These are phyloP conservation scores for Chrysoporthe deuterocubensis DNA, from an alignment of 2,329 filamentous ascomycete genomes.

Conservation along the genomic window DNA sequence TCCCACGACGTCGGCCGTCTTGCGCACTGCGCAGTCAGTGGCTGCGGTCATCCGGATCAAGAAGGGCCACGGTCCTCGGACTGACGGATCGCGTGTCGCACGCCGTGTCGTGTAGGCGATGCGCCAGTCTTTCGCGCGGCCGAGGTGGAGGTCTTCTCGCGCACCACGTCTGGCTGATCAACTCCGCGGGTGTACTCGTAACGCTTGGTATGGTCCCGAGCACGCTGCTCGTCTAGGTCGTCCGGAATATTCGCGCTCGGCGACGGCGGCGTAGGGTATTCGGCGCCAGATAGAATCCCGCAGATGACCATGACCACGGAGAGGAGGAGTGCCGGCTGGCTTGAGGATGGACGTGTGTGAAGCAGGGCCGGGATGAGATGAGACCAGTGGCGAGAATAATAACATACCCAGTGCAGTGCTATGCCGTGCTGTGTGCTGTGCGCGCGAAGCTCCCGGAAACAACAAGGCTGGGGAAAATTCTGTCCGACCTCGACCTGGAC, in stretches of 20 bases:
- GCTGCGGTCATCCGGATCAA: background rate
- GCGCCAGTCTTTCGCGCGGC: background rate
- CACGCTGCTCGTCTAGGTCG: background rate
- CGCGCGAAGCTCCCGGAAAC: conserved; percentile 14
- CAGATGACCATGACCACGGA: background rate
- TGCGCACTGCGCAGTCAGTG: background rate
- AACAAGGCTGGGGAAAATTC: conserved; percentile 17
- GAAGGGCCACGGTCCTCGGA: background rate
- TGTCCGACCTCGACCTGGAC: conserved; percentile 14
- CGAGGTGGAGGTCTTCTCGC: background rate
- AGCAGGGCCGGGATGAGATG: background rate
- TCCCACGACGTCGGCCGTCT: background rate
- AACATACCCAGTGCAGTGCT: conserved; percentile 1
- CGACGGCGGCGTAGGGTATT: background rate
- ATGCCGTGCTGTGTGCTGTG: conserved; percentile 4
- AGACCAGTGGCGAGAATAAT: background rate
- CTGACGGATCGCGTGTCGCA: background rate
- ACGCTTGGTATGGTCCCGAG: background rate
- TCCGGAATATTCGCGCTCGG: background rate
- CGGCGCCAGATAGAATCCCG: background rate
- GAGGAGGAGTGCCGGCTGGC: background rate
- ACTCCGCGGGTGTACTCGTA: background rate
- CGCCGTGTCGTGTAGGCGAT: background rate
- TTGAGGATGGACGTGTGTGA: background rate
- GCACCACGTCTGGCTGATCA: background rate